phyloP scores from a whole-genome alignment of 1,139 yeast species.

The Yamadazyma trypodendri region DNA sequence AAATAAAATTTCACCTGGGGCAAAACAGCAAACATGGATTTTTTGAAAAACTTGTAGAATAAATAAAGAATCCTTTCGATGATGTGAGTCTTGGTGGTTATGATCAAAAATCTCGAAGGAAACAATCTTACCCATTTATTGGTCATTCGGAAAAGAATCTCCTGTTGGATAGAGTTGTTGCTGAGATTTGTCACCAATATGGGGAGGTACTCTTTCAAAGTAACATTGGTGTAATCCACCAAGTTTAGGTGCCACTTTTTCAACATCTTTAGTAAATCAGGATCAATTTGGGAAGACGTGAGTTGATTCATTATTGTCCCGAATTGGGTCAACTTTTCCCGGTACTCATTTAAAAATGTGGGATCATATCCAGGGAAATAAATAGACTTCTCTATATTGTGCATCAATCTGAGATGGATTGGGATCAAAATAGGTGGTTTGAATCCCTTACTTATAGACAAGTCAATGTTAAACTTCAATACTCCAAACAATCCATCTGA shows the following conservation, averaged over 20 bases:
- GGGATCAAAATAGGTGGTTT: slow-evolving; percentile 27
- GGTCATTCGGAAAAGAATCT: slow-evolving; percentile 36
- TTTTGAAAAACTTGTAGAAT: slow-evolving; percentile 36
- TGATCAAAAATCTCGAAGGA: slow-evolving; percentile 30
- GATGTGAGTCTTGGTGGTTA: slow-evolving; percentile 25
- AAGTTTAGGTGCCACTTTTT: slow-evolving; percentile 25
- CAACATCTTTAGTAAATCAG: slow-evolving; percentile 14
- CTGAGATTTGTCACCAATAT: slow-evolving; percentile 23
- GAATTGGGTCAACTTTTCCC: slow-evolving; percentile 22
- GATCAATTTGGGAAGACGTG: slow-evolving; percentile 5
- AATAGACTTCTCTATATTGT: slow-evolving; percentile 35
- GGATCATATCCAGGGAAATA: slow-evolving; percentile 42
- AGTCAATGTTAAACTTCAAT: slow-evolving; percentile 29
- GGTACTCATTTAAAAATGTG: slow-evolving; percentile 30
- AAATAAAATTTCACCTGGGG: slow-evolving; percentile 46
- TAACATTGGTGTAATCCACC: slow-evolving; percentile 23
- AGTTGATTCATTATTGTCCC: slow-evolving; percentile 15
- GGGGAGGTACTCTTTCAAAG: slow-evolving; percentile 30
- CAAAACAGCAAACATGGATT: slow-evolving; percentile 34
- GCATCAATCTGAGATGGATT: slow-evolving; percentile 36
- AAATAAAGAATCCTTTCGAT: slow-evolving; percentile 33
- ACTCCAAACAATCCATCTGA: slow-evolving; percentile 44
- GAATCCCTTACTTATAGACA: slow-evolving; percentile 19
- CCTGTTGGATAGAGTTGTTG: slow-evolving; percentile 34
- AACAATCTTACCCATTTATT: slow-evolving; percentile 39